Evolutionary conservation across 306 rosid species (phyloP), one percentile per base, ranked within the genome.

Genomic region (Acacia confusa): DNA sequence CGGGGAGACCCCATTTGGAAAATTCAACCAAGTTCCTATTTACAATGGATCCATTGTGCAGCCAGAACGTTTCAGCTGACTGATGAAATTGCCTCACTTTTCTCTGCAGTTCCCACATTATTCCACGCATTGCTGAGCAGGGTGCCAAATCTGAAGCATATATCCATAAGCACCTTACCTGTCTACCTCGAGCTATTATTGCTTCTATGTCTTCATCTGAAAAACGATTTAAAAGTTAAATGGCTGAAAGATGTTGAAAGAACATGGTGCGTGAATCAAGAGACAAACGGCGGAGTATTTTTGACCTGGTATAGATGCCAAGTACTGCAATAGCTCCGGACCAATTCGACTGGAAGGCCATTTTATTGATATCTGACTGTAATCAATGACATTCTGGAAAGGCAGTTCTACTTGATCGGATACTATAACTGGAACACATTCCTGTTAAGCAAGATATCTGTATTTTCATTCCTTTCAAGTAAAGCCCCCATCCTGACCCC

Each of bases 61-160:
- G 79, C 99, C 99, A 96, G 81, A 96, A 96, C 61, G 98, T 93
- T 90, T 92, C 98, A 27, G 89, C 86, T 61, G 99, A 96, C 52
- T 93, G 97, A 82, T 96, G 97, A 87, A 96, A 96, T 66, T 84
- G 86, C 88, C 98, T 88, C 6, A 89, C 90, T 90, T 96, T 96
- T 85, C 98, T 92, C 85, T 93, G 97, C 74, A 96, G 97, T 72
- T 96, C 99, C 99, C 97, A 92, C 88, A 93, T 74, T 72, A 93
- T 89, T 70, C 92, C 99, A 55, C 84, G 91, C 97, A 92, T 87
- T 82, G 98, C 98, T 5, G 98, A 96, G 83, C 99, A 96, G 9
- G 92, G 81, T 44, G 86, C 85, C n/a, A 91, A 85, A 76, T 95
- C 94, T 6, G 91, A 73, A 84, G 87, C 86, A 76, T 89, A 96